Conservation (phyloP, 1,284 basidiomycete genomes). For the Spongiforma sp. region DNA sequence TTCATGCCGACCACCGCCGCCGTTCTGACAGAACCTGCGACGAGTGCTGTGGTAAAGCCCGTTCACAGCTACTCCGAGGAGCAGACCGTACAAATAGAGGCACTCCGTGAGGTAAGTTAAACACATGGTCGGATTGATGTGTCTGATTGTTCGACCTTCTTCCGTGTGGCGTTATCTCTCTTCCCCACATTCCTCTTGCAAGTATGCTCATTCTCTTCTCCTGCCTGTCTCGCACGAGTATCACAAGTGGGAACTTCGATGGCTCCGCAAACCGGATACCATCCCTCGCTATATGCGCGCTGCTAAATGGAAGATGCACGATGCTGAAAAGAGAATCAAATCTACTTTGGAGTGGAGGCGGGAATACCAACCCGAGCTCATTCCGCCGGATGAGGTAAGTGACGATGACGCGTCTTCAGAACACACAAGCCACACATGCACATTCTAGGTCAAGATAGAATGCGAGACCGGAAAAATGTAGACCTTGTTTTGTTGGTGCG, state of each 20-base stretch:
- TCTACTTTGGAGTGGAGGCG: conserved; percentile 82
- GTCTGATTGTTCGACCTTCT: conserved; percentile 3
- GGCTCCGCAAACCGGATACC: conserved; percentile 76
- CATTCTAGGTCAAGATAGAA: conserved; percentile 65
- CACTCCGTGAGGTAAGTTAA: conserved; percentile 60
- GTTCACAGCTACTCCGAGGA: conserved; percentile 65
- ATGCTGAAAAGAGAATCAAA: conserved; percentile 79
- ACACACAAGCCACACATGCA: not conserved
- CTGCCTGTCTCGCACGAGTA: conserved; percentile 75
- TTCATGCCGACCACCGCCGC: conserved; percentile 43
- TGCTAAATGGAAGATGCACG: conserved; percentile 79
- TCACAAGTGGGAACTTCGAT: conserved; percentile 75
- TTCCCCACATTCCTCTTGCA: not conserved
- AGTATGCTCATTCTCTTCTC: conserved; percentile 70
- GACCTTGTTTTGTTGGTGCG: conserved; percentile 29
- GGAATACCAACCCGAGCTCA: conserved; percentile 82
- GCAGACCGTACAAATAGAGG: conserved; percentile 63
- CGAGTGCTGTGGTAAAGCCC: conserved; percentile 55
- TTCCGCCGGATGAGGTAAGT: conserved; percentile 73
- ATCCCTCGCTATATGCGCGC: conserved; percentile 84
- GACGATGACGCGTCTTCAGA: not conserved
- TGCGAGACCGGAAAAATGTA: conserved; percentile 88
- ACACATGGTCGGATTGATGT: not conserved
- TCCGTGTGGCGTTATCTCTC: not conserved
- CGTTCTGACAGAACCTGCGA: conserved; percentile 51